Evolutionary conservation across 441 rosid genomes (phyloP).

Genomic region (Populus trichocarpa): DNA sequence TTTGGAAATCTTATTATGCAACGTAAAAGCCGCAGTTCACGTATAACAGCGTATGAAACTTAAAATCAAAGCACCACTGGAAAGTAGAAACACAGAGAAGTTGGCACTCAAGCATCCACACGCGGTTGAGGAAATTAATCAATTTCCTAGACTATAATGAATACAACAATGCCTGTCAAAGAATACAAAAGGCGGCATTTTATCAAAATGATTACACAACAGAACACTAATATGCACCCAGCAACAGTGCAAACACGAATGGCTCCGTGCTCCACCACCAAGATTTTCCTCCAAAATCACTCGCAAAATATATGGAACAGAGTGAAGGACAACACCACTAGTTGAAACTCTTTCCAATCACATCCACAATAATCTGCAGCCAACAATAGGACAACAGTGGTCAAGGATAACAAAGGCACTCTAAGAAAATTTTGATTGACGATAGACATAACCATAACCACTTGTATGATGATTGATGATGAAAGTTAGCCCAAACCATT

Average conservation of each 20-base stretch:
- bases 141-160: background rate
- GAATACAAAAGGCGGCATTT: background rate
- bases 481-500: no score
- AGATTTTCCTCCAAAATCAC: conserved; percentile 11
- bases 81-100: background rate
- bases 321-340: background rate
- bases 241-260: conserved; percentile 8
- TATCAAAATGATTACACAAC: background rate
- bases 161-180: background rate
- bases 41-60: background rate
- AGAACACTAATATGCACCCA: background rate
- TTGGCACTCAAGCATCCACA: background rate
- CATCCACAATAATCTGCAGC: background rate
- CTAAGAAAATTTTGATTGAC: background rate
- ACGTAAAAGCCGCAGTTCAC: background rate
- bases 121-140: background rate
- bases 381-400: background rate
- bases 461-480: no score
- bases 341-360: background rate
- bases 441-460: background rate
- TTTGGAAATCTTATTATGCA: background rate
- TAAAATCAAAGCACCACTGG: background rate
- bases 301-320: background rate
- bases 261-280: background rate
- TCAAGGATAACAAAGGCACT: background rate